phyloP scores from a whole-genome alignment of 768 basidiomycete genomes.

The Amanita rubescens region DNA sequence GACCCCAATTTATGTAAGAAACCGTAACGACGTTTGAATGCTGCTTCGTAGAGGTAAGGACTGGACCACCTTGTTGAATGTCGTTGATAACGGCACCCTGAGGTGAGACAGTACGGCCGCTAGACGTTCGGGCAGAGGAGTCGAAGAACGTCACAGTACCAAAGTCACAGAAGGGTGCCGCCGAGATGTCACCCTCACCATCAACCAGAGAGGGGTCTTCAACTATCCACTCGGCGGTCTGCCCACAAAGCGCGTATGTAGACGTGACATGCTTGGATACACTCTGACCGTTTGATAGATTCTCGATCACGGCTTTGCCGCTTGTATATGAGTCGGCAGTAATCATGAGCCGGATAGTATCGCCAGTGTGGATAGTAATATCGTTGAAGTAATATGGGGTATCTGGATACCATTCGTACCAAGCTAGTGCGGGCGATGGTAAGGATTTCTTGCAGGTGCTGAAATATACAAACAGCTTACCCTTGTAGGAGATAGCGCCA shows the following conservation, averaged over 20 bases:
- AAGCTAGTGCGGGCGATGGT: not conserved
- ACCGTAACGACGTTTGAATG: not conserved
- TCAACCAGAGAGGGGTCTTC: too few species aligned
- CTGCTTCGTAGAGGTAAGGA: not conserved
- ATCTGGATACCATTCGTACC: not conserved
- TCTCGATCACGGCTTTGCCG: not conserved
- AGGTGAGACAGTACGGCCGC: not conserved
- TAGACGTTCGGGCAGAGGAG: not conserved
- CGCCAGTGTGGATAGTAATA: not conserved
- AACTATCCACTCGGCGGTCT: constrained; percentile 32
- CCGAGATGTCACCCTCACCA: constrained; percentile 3
- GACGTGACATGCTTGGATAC: constrained; percentile 23
- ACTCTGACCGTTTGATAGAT: not conserved
- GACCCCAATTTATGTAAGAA: too few species aligned
- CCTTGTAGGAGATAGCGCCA: not conserved
- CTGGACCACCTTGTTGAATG: not conserved
- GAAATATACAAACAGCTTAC: not conserved
- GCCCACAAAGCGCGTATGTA: constrained; percentile 21
- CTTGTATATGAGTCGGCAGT: not conserved
- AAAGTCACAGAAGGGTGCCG: not conserved
- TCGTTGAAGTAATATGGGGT: not conserved
- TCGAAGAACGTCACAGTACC: not conserved
- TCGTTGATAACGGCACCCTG: not conserved
- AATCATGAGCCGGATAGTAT: not conserved
- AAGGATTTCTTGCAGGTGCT: too few species aligned